Percentiles rank a stretch among this genome's conserved stretches.
phyloP scores from a whole-genome alignment of 2,329 filamentous ascomycete genomes.

The Cladorrhinum sp. region DNA sequence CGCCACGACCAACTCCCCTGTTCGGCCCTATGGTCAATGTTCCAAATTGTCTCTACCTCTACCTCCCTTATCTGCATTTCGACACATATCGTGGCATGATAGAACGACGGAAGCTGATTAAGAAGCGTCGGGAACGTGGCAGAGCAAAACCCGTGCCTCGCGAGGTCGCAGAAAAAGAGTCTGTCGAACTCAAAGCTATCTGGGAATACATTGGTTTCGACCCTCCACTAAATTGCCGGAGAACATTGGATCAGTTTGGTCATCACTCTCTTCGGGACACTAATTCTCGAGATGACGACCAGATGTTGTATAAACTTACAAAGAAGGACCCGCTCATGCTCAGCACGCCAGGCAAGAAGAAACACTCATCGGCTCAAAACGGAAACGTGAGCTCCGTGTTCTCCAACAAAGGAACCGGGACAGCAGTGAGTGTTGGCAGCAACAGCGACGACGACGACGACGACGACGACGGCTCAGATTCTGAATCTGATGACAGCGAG shows the following conservation, averaged over 20 bases:
- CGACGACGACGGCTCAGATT: constrained; percentile 33
- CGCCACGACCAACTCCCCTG: constrained; percentile 25
- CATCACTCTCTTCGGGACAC: constrained; percentile 62
- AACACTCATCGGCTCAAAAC: not conserved
- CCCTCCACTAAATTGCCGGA: constrained; percentile 58
- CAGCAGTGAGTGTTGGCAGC: not conserved
- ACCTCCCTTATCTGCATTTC: constrained; percentile 61
- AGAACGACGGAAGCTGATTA: constrained; percentile 53
- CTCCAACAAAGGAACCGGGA: constrained; percentile 5
- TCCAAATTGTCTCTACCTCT: constrained; percentile 45
- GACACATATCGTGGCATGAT: constrained; percentile 60
- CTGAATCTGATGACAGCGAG: constrained; percentile 25
- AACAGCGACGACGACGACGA: constrained; percentile 11
- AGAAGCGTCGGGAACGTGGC: constrained; percentile 50
- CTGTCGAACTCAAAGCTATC: constrained; percentile 57
- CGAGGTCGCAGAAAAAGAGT: constrained; percentile 52
- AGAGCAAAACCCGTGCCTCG: constrained; percentile 54
- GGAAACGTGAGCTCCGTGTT: constrained; percentile 7
- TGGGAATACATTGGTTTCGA: constrained; percentile 63
- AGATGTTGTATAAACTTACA: constrained; percentile 66
- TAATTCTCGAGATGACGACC: constrained; percentile 59
- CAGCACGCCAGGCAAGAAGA: not conserved
- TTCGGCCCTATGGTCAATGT: constrained; percentile 11
- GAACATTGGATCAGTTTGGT: constrained; percentile 62
- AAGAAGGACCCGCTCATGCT: constrained; percentile 40